Percentiles rank a stretch among this genome's conserved stretches.
These are phyloP conservation scores for Curvularia eragrostidis DNA, from an alignment of 2,329 filamentous ascomycete species.

Conservation along the genomic window DNA sequence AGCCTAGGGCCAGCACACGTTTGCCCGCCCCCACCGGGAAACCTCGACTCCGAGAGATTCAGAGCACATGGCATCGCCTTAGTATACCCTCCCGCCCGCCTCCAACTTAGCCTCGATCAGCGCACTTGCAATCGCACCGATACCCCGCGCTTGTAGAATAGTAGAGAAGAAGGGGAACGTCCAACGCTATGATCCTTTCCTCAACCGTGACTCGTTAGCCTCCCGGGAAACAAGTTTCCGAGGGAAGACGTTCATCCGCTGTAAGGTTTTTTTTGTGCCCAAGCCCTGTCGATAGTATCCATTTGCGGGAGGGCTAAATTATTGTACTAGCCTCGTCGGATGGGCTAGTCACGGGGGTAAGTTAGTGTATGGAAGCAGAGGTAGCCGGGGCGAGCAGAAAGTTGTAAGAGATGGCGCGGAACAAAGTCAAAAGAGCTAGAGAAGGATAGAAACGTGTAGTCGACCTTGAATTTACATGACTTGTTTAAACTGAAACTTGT, in stretches of 20 bases:
- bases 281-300: background rate
- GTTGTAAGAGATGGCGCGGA: background rate
- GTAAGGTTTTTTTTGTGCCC: background rate
- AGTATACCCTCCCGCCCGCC: background rate
- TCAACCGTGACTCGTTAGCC: background rate
- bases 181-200: background rate
- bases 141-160: background rate
- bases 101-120: background rate
- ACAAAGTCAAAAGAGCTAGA: background rate
- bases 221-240: background rate
- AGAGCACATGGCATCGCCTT: background rate
- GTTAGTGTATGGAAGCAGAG: background rate
- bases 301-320: background rate
- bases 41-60: background rate
- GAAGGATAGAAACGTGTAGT: background rate
- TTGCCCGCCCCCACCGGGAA: background rate
- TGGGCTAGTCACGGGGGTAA: background rate
- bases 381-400: background rate
- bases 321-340: background rate
- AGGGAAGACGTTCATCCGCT: background rate
- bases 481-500: background rate
- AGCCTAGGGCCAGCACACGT: background rate
- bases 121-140: background rate
- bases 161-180: background rate
- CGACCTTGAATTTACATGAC: background rate